These are phyloP conservation scores for Pseudogymnoascus sp. DNA, from an alignment of 2,329 filamentous ascomycete genomes.

Conservation along the genomic window DNA sequence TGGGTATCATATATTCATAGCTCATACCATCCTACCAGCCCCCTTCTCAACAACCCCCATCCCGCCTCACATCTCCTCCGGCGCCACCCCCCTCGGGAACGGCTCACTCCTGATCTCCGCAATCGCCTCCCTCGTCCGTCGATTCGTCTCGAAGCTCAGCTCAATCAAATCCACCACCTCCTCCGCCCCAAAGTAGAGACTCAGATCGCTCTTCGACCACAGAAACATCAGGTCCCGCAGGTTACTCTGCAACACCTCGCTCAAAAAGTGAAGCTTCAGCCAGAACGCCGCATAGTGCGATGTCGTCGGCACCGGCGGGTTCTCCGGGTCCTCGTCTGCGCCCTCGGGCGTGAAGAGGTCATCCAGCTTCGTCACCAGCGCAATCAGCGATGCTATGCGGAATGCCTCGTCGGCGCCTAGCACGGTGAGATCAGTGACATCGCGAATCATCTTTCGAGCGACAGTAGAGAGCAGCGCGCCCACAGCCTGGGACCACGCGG, in stretches of 20 bases:
- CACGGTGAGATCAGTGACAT: slow-evolving; percentile 52
- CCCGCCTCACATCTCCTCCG: background rate
- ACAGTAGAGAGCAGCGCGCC: slow-evolving; percentile 51
- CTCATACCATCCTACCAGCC: background rate
- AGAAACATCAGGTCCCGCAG: slow-evolving; percentile 53
- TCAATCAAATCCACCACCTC: slow-evolving; percentile 56
- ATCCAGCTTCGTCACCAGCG: slow-evolving; percentile 48
- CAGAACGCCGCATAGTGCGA: slow-evolving; percentile 53
- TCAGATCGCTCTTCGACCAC: slow-evolving; percentile 58
- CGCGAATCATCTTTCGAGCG: slow-evolving; percentile 49
- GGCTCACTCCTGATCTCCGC: slow-evolving; percentile 48
- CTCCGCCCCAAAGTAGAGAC: slow-evolving; percentile 50
- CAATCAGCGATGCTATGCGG: slow-evolving; percentile 50
- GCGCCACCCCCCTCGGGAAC: slow-evolving; percentile 28
- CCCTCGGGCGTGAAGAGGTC: slow-evolving; percentile 46
- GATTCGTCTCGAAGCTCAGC: slow-evolving; percentile 56
- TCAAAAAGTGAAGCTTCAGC: slow-evolving; percentile 55
- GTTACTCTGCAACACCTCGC: slow-evolving; percentile 58
- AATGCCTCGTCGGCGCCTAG: slow-evolving; percentile 58
- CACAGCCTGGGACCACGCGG: slow-evolving; percentile 54
- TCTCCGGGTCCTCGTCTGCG: slow-evolving; percentile 13
- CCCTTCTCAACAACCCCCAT: background rate
- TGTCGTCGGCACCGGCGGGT: slow-evolving; percentile 43
- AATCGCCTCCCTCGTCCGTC: slow-evolving; percentile 48
- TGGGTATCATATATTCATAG: slow-evolving; percentile 7